Base-by-base conservation (phyloP, 2,329 filamentous ascomycete species). In the Aspergillus niger region DNA sequence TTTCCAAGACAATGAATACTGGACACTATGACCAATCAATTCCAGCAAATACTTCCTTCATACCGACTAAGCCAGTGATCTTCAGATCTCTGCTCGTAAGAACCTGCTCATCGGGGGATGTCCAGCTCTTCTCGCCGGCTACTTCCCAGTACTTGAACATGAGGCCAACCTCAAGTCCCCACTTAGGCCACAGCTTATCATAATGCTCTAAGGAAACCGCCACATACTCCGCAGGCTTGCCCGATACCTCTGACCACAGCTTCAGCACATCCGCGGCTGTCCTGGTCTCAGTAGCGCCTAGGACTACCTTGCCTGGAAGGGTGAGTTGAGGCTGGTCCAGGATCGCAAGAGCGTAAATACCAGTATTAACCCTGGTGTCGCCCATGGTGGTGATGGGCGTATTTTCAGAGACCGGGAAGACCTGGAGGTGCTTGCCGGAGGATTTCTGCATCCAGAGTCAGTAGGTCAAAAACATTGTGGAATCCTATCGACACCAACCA, bases 101-200 rank as follows among this genome's bases (percentile, higher is more conserved):
- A 28, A 49, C 47, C 47, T 28, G 22, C 13, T 49, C 8, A 11
- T 26, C 47, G 8, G 17, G 20, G 22, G 8, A 11, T 5, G 22
- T 8, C 11, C 24, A 49, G 5, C 62, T 17, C 24, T 2, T 50
- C 6, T 24, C 52, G n/a, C 32, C 52, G 7, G 24, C 30, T 6
- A 50, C 20, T 43, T 59, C 41, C 3, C 55, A 47, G 43, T 59
- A 59, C 5, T 22, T 20, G 13, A 49, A 11, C 8, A 43, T 43
- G 2, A 59, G 43, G n/a, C 71, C 70, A 65, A 77, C 65, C 49
- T 73, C 62, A 24, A 64, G 58, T 3, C 69, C 74, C 67, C 68
- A 73, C 8, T 51, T 63, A 0, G 72, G 70, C 70, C 70, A 77
- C 38, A 77, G 39, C 4, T 26, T 55, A 39, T 67, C 56, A 61